Evolutionary conservation across 192 early-diverging fungal species (phyloP).

Genomic region (Gigaspora rosea): DNA sequence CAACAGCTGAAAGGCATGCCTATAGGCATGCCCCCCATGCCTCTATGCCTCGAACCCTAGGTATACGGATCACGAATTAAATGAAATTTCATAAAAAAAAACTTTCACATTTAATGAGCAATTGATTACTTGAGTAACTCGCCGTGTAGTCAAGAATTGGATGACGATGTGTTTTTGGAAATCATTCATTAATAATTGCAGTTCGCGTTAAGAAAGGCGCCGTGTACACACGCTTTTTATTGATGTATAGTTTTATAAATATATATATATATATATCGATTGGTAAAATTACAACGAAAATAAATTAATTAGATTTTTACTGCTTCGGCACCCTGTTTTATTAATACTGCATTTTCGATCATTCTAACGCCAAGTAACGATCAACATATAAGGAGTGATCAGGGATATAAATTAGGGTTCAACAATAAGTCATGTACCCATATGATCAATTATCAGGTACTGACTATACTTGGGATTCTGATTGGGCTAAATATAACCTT

Average conservation of each 20-base stretch:
- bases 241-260: neutral
- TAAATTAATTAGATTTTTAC: slow-evolving; percentile 45
- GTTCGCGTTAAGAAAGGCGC: slow-evolving; percentile 59
- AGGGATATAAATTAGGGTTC: too few species aligned
- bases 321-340: slow-evolving; percentile 91
- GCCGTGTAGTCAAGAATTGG: slow-evolving; percentile 79
- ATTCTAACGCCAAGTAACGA: neutral
- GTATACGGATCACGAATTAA: too few species aligned
- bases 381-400: too few species aligned
- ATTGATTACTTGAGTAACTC: slow-evolving; percentile 64
- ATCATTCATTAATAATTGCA: slow-evolving; percentile 89
- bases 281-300: neutral
- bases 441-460: too few species aligned
- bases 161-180: slow-evolving; percentile 90
- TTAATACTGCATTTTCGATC: slow-evolving; percentile 40
- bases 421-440: too few species aligned
- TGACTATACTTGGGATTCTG: too few species aligned
- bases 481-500: too few species aligned
- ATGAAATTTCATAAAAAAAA: too few species aligned
- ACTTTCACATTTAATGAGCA: too few species aligned
- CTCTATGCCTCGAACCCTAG: too few species aligned
- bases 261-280: neutral
- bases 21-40: too few species aligned
- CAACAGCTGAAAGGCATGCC: too few species aligned
- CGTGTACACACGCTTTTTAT: slow-evolving; percentile 71